Evolutionary conservation across 225 moss, liverwort and hornwort species (phyloP), one percentile per base, ranked within the genome.

Genomic region (Polytrichum commune): DNA sequence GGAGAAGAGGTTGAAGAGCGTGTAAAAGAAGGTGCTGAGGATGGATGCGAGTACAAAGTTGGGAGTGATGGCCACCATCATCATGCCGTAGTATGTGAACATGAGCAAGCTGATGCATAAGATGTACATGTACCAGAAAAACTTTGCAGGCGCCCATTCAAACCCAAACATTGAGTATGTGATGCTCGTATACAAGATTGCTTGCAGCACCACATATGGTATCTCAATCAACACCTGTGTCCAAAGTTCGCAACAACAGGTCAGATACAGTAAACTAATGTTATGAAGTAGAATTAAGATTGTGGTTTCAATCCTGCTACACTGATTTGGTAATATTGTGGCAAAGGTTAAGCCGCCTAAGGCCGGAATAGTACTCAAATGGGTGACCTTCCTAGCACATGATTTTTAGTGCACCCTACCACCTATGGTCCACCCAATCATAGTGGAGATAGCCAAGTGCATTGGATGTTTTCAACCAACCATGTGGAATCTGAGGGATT

Each of bases 1-100:
- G 9, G 88, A 69, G 55, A 35, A 88, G 63, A 88, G 88, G 54
- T 88, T 88, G 79, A 82, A 88, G 33, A 88, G 73, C 8, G 81
- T 79, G 66, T 85, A 84, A 75, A 88, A 88, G 67, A 84, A 84
- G 24, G 82, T 69, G 32, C 78, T 77, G 53, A 82, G 60, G 19
- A 85, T 84, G 6, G 82, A 64, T 25, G 85, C 82, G 27, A 85
- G 20, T 38, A 81, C 73, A 30, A 72, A 72, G 18, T 82, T 88
- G 57, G 85, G 88, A 1, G 88, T 88, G 64, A 88, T 77, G 70
- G 88, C 84, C 61, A 88, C 88, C 84, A 84, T 88, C 88, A 88
- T 88, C 88, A 88, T 88, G 68, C 88, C 88, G 68, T 88, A 89
- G 77, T 75, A 85, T 23, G 86, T 78, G 56, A 81, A 89, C 68